Evolutionary conservation across 192 early-diverging fungal species (phyloP), one percentile per base, ranked within the genome.

Genomic region (Phycomyces nitens): DNA sequence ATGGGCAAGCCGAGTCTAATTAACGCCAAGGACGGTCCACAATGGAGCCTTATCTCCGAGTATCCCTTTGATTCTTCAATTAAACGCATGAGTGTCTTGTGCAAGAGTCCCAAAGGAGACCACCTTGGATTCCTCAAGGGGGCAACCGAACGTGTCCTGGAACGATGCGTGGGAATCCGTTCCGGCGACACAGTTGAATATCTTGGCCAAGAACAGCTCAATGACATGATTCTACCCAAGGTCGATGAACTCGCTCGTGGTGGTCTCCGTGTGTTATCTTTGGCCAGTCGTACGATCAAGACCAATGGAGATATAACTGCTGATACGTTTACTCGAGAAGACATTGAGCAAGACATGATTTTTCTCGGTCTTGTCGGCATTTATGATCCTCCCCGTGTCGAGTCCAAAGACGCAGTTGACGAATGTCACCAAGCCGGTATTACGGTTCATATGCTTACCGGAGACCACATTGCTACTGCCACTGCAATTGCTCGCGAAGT

Each of bases 371-470:
- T 97, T 29, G 91, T 94, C 68, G 95, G 94, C 40, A 85, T 97
- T 53, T 93, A 95, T 68, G 96, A 96, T 65, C 96, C 96, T 23
- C 92, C 96, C 43, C 86, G 89, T 8, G 73, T 80, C 14, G 87
- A 88, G 70, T 88, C 87, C 3, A 65, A 79, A 27, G 80, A 75
- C 15, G 85, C 86, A 44, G 86, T 89, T 20, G 66, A 81, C 63
- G 84, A 84, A 58, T 96, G 96, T 66, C 89, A 94, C 59, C 69
- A 78, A n/a, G 94, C 96, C 12, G 96, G 96, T 29, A 94, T 98
- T 71, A 84, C 85, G 47, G 96, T 98, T 41, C 88, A 94, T 52
- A 98, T 98, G 94, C 83, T 97, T 53, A 98, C 96, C 3, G 94
- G 95, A 60, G 94, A 98, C 64, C 96, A 98, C 69, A 84, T 92